Evolutionary conservation across 352 stramenopile species (phyloP).

Genomic region (Phytophthora hybrid): DNA sequence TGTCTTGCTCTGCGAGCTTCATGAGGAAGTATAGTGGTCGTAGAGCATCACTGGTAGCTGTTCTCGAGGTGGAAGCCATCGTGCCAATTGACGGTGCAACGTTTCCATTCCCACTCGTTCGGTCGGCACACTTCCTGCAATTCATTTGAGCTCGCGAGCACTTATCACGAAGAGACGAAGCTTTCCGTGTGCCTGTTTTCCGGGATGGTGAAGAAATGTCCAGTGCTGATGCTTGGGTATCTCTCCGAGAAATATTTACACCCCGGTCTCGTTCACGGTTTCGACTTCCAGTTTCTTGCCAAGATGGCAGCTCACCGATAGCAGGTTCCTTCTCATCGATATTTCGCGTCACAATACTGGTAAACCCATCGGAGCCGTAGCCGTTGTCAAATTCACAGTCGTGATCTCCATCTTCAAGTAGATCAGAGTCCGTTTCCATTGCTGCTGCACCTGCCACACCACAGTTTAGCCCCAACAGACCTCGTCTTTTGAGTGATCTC

Average conservation of each 20-base stretch:
- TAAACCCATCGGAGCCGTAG: slow-evolving; percentile 34
- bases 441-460: slow-evolving; percentile 42
- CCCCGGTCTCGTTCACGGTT: slow-evolving; percentile 44
- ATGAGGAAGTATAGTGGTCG: slow-evolving; percentile 87
- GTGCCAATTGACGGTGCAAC: slow-evolving; percentile 1
- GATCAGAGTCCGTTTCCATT: slow-evolving; percentile 29
- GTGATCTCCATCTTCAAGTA: slow-evolving; percentile 32
- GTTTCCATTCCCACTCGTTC: slow-evolving; percentile 15
- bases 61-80: slow-evolving; percentile 5
- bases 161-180: slow-evolving; percentile 32
- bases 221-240: slow-evolving; percentile 21
- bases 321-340: slow-evolving; percentile 29
- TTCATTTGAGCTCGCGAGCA: slow-evolving; percentile 40
- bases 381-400: slow-evolving; percentile 23
- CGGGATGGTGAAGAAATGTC: slow-evolving; percentile 28
- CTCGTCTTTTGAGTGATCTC: slow-evolving; percentile 11
- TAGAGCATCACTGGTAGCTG: slow-evolving; percentile 50
- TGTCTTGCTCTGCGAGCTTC: slow-evolving; percentile 90
- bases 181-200: slow-evolving; percentile 20
- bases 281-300: slow-evolving; percentile 40
- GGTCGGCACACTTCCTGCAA: slow-evolving; percentile 35
- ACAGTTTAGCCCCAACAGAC: slow-evolving; percentile 42
- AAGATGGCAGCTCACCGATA: slow-evolving; percentile 29
- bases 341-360: slow-evolving; percentile 19
- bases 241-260: slow-evolving; percentile 22